These are phyloP conservation scores for Danielia reshetovae DNA, from an alignment of 805 yeast species.

Conservation along the genomic window DNA sequence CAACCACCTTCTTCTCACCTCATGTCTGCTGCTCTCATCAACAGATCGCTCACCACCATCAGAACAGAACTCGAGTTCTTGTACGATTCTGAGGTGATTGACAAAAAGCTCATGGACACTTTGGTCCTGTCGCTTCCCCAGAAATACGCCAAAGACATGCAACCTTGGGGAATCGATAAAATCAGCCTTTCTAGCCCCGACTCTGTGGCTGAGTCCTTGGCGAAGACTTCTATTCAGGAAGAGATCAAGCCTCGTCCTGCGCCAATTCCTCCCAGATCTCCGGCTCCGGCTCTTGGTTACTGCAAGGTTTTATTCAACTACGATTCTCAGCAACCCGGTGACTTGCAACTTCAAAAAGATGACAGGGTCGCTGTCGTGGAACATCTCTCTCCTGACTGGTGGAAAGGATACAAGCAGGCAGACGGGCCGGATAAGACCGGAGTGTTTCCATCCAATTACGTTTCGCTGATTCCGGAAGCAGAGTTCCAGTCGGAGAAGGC, in stretches of 20 bases:
- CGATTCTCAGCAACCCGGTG: slow-evolving; percentile 70
- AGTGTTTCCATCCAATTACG: slow-evolving; percentile 89
- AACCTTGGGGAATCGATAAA: slow-evolving; percentile 43
- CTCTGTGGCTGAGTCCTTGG: slow-evolving; percentile 6
- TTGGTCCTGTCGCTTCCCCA: slow-evolving; percentile 53
- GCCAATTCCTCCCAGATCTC: neutral
- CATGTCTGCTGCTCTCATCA: slow-evolving; percentile 58
- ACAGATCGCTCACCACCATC: slow-evolving; percentile 73
- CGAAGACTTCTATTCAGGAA: slow-evolving; percentile 12
- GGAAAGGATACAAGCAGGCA: slow-evolving; percentile 61
- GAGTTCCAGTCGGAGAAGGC: slow-evolving; percentile 21
- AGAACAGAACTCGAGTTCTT: slow-evolving; percentile 79
- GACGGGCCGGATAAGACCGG: slow-evolving; percentile 51
- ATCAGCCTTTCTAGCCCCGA: slow-evolving; percentile 12
- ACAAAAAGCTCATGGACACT: slow-evolving; percentile 49
- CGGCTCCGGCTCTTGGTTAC: slow-evolving; percentile 21
- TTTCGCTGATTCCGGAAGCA: slow-evolving; percentile 38
- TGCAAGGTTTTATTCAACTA: slow-evolving; percentile 74
- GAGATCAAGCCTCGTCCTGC: slow-evolving; percentile 18
- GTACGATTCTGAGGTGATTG: slow-evolving; percentile 67
- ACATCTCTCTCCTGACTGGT: slow-evolving; percentile 83
- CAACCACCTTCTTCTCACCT: too few species aligned
- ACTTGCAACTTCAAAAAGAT: slow-evolving; percentile 60
- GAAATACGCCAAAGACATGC: slow-evolving; percentile 48
- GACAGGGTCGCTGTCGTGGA: slow-evolving; percentile 68